Evolutionary conservation across 2,329 filamentous ascomycete genomes (phyloP).

Genomic region (Xylaria sp.): DNA sequence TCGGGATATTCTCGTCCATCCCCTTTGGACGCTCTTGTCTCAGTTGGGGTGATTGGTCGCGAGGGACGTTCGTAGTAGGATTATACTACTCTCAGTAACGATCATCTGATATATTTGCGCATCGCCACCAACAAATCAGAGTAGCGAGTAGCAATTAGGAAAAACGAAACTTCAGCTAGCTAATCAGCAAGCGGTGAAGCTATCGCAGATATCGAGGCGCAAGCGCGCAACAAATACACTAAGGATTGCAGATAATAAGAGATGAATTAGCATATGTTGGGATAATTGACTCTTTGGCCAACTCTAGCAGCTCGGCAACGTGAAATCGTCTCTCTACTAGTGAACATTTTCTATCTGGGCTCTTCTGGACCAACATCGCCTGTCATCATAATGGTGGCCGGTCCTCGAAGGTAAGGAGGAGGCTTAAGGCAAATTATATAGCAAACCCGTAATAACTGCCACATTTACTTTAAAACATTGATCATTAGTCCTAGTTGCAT

Average conservation of each 20-base stretch:
- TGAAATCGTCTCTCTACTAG: not conserved
- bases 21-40: not conserved
- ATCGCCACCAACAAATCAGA: not conserved
- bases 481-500: too few species aligned
- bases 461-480: too few species aligned
- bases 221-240: not conserved
- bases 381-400: too few species aligned
- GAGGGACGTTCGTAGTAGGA: not conserved
- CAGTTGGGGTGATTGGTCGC: not conserved
- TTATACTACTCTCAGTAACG: not conserved
- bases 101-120: not conserved
- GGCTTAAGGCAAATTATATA: too few species aligned
- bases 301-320: not conserved
- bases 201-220: not conserved
- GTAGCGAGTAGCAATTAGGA: not conserved
- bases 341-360: too few species aligned
- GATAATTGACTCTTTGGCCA: not conserved
- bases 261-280: not conserved
- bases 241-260: not conserved
- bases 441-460: too few species aligned
- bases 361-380: too few species aligned
- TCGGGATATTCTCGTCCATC: not conserved
- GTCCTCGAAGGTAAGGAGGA: too few species aligned
- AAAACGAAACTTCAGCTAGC: not conserved
- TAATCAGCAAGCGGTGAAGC: not conserved